Evolutionary conservation across 768 basidiomycete genomes (phyloP).

Genomic region (Lyophyllum shimeji): DNA sequence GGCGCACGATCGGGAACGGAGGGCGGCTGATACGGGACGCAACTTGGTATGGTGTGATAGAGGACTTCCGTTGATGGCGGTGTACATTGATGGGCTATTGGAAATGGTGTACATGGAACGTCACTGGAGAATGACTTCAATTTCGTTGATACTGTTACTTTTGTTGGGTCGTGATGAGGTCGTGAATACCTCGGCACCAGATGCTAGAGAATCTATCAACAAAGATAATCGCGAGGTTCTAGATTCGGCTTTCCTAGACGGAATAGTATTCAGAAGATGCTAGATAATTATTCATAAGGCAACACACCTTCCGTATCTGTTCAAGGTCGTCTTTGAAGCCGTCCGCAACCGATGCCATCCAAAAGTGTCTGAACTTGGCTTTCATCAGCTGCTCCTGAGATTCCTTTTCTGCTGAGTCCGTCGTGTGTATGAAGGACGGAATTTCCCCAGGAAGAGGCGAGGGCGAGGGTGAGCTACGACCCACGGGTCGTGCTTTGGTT

Average conservation of each 20-base stretch:
- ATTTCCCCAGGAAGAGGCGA: conserved; percentile 45
- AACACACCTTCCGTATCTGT: conserved; percentile 71
- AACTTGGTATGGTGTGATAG: conserved; percentile 4
- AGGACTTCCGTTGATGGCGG: not conserved
- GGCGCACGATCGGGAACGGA: conserved; percentile 1
- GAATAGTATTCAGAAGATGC: not conserved
- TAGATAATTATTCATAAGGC: not conserved
- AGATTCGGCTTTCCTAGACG: conserved; percentile 61
- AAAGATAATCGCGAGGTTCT: conserved; percentile 63
- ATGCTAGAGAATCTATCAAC: conserved; percentile 80
- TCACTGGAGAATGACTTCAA: conserved; percentile 68
- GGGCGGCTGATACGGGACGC: conserved; percentile 1
- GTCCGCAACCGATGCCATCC: conserved; percentile 83
- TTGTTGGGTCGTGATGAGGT: conserved; percentile 33
- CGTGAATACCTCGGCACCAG: conserved; percentile 73
- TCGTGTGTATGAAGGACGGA: conserved; percentile 56
- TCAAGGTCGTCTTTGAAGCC: conserved; percentile 86
- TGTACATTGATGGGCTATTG: not conserved
- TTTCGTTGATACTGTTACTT: conserved; percentile 52
- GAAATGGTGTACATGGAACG: not conserved
- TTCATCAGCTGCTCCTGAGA: conserved; percentile 51
- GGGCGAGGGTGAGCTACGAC: conserved; percentile 38
- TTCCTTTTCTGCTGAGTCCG: conserved; percentile 25
- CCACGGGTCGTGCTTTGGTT: conserved; percentile 12
- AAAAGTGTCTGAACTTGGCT: conserved; percentile 76